phyloP scores from a whole-genome alignment of 2,329 filamentous ascomycete genomes.

The Graphilbum sp. region DNA sequence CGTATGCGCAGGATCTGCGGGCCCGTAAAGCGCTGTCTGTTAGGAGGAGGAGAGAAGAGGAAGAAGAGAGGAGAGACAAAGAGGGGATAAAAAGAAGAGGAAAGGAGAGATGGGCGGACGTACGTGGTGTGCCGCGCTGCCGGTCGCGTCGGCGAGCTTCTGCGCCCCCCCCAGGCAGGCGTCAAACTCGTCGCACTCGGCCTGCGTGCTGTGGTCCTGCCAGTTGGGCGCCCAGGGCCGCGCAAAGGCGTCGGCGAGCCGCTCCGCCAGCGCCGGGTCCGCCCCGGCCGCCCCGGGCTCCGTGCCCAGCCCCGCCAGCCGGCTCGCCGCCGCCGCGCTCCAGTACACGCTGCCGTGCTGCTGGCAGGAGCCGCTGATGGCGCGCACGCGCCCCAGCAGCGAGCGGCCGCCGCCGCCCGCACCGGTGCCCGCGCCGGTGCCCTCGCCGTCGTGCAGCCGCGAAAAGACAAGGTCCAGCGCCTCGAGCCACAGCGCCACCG shows the following conservation, averaged over 20 bases:
- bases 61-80: too few species aligned
- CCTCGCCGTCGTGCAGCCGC: slow-evolving; percentile 41
- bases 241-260: slow-evolving; percentile 58
- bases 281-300: slow-evolving; percentile 22
- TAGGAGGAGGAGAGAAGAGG: too few species aligned
- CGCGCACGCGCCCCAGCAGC: slow-evolving; percentile 51
- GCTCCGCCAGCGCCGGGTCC: slow-evolving; percentile 48
- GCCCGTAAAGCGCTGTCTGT: slow-evolving; percentile 62
- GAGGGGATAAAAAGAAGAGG: too few species aligned
- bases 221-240: slow-evolving; percentile 87
- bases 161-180: slow-evolving; percentile 47
- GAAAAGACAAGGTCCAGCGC: slow-evolving; percentile 72
- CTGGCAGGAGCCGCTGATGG: slow-evolving; percentile 83
- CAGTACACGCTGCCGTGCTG: slow-evolving; percentile 98
- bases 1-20: slow-evolving; percentile 86
- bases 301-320: slow-evolving; percentile 37
- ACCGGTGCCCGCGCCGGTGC: too few species aligned
- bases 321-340: slow-evolving; percentile 49
- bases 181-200: slow-evolving; percentile 82
- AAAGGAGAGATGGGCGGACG: too few species aligned
- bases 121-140: slow-evolving; percentile 77
- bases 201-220: slow-evolving; percentile 93
- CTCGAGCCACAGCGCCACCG: slow-evolving; percentile 88
- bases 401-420: slow-evolving; percentile 41
- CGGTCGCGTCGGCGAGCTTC: slow-evolving; percentile 62